These are phyloP conservation scores for Fusarium chaquense DNA, from an alignment of 2,329 filamentous ascomycete species.

Conservation along the genomic window DNA sequence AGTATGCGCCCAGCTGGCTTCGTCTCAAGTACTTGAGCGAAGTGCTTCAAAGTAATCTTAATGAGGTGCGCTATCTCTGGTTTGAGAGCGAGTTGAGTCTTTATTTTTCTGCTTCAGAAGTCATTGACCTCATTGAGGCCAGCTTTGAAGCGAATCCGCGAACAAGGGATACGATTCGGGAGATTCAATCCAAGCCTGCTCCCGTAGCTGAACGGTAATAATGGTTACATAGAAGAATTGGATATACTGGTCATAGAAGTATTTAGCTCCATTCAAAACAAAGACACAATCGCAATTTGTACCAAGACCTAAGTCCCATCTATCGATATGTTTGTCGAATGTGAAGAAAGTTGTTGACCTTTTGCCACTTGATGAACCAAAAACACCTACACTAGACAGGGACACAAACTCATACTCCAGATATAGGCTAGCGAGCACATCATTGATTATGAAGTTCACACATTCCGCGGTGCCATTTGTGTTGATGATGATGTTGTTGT, in stretches of 20 bases:
- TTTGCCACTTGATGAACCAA: background rate
- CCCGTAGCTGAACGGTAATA: conserved; percentile 49
- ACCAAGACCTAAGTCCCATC: background rate
- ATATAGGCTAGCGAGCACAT: background rate
- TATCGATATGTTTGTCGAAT: fast-evolving
- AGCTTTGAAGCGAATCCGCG: conserved; percentile 74
- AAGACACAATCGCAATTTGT: background rate
- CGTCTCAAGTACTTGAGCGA: conserved; percentile 73
- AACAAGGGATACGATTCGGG: conserved; percentile 68
- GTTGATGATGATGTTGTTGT: background rate
- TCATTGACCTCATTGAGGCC: conserved; percentile 70
- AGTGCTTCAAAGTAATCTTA: conserved; percentile 74
- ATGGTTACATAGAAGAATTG: background rate
- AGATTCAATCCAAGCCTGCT: conserved; percentile 66
- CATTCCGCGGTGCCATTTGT: background rate
- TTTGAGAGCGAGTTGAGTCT: conserved; percentile 73
- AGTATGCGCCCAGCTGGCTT: conserved; percentile 72
- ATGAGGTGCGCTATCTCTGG: conserved; percentile 73
- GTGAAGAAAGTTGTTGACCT: background rate
- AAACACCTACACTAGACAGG: background rate
- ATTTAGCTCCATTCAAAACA: background rate
- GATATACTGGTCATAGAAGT: background rate
- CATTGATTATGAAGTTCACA: background rate
- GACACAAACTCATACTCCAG: background rate
- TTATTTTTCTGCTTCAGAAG: conserved; percentile 71